These are phyloP conservation scores for Penicillium sp. DNA, from an alignment of 2,329 filamentous ascomycete species.

Conservation along the genomic window DNA sequence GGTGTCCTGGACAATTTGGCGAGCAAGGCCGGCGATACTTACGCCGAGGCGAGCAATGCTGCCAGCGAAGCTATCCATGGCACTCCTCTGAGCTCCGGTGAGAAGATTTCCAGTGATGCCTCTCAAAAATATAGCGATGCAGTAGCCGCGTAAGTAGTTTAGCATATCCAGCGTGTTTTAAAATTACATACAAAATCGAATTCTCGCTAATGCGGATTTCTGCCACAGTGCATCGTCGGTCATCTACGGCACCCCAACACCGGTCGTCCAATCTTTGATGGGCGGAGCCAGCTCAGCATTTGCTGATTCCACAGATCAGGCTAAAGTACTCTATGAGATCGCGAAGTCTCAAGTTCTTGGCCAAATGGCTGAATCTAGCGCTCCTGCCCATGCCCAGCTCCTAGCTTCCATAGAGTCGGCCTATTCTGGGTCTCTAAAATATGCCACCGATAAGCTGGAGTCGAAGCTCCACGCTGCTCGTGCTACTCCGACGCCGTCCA, in stretches of 20 bases:
- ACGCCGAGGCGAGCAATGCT: constrained; percentile 52
- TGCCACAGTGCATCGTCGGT: constrained; percentile 8
- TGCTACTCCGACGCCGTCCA: constrained; percentile 49
- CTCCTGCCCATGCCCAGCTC: constrained; percentile 40
- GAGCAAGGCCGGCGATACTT: constrained; percentile 53
- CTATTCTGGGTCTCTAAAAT: constrained; percentile 24
- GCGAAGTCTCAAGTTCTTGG: constrained; percentile 70
- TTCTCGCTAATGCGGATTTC: constrained; percentile 3
- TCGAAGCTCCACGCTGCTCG: constrained; percentile 43
- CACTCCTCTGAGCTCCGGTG: constrained; percentile 41
- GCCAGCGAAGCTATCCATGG: constrained; percentile 61
- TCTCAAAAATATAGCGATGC: constrained; percentile 58
- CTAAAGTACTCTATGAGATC: constrained; percentile 66
- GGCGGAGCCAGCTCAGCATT: constrained; percentile 15
- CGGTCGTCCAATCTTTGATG: constrained; percentile 4
- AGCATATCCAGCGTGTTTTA: neutral
- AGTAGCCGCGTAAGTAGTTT: constrained; percentile 53
- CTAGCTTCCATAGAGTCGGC: constrained; percentile 25
- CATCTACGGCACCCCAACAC: constrained; percentile 9
- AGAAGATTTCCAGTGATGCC: constrained; percentile 52
- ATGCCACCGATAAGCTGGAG: constrained; percentile 22
- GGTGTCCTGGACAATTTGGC: constrained; percentile 52
- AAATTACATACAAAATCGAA: neutral
- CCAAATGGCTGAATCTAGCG: constrained; percentile 67
- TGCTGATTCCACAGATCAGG: constrained; percentile 61